Percentiles rank a stretch among this genome's conserved stretches.
These are phyloP conservation scores for Russula virescens DNA, from an alignment of 768 basidiomycete genomes.

Conservation along the genomic window DNA sequence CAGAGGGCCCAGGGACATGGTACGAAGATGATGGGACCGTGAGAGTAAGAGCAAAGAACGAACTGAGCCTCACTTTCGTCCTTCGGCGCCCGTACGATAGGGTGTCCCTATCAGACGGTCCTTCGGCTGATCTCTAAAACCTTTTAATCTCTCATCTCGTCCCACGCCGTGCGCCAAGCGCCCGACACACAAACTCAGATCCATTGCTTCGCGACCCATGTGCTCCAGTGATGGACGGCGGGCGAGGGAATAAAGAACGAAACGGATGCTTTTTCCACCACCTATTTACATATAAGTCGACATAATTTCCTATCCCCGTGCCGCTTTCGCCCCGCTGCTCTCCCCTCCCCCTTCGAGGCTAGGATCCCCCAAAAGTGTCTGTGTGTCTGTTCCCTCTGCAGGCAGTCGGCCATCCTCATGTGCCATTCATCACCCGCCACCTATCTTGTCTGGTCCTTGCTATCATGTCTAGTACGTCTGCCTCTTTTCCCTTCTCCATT, in stretches of 20 bases:
- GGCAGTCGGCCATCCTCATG: not conserved
- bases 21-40: no score
- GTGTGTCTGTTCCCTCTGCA: not conserved
- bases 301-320: not conserved
- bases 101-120: no score
- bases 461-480: constrained; percentile 45
- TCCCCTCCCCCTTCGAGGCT: no score
- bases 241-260: no score
- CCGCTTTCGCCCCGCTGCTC: not conserved
- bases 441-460: constrained; percentile 57
- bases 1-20: no score
- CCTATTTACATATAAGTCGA: not conserved
- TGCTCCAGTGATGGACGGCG: constrained; percentile 9
- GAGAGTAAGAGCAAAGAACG: no score
- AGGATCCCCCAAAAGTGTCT: not conserved
- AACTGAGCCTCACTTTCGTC: no score
- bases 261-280: not conserved
- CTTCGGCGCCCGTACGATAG: no score
- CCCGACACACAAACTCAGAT: not conserved
- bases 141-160: no score
- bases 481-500: not conserved
- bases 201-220: constrained; percentile 1
- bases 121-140: no score
- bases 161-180: no score
- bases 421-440: constrained; percentile 10